Base-by-base conservation (phyloP, 352 stramenopile species). In the Globisporangium recalcitrans region DNA sequence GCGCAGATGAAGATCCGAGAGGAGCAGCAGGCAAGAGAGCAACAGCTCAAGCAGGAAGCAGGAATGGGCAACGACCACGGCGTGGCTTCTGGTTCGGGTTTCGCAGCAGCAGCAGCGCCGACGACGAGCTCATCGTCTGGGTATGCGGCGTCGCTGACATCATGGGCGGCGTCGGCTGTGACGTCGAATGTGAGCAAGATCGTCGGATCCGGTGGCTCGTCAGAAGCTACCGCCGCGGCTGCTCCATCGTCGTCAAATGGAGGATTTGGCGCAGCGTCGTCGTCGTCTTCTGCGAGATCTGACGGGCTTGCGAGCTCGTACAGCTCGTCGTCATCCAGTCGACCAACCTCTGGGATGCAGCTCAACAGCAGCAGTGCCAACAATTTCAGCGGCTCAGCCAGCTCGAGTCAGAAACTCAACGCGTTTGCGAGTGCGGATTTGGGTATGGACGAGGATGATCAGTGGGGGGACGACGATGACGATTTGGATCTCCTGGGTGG, bases 1-100 rank as follows among this genome's bases (percentile, higher is more conserved):
- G 75, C 64, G 4, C 69, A 90, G 56, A 92, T 95, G 80, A 93
- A 92, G 55, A 66, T 86, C 31, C 75, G 80, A 8, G 85, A 95
- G 38, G 84, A 85, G 52, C 46, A 77, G 48, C 80, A 93, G 46
- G 76, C 74, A 1, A 69, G 73, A 57, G 77, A 91, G 42, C 70
- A 81, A 40, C 78, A 91, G 62, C 63, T 88, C 14, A 83, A 84
- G 62, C 70, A 75, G 54, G 68, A 78, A 26, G 66, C 60, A 22
- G 74, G 73, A 14, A 53, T 65, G 29, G 58, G 69, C 52, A 48
- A 9, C 55, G 61, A 36, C 4, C 42, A 55, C 62, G 44, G 46
- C 13, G 47, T 31, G 8, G 67, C 29, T 42, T 22, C 48, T 22
- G 27, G 14, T 2, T 55, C 48, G 24, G 29, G 60, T 7, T 60